These are phyloP conservation scores for Gymnopilus dilepis DNA, from an alignment of 768 basidiomycete genomes.

Conservation along the genomic window DNA sequence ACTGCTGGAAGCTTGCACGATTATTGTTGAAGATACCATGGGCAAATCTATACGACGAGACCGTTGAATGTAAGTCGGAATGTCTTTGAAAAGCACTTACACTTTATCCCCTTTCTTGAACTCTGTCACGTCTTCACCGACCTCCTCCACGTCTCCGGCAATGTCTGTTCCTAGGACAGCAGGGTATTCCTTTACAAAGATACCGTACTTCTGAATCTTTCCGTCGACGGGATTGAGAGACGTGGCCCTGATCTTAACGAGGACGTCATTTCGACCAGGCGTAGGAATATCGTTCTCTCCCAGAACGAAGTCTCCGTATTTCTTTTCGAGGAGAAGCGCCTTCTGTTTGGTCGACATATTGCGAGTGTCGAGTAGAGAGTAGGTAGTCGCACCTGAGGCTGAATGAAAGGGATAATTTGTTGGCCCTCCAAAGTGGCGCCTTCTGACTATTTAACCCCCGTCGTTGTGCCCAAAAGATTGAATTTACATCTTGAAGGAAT, in stretches of 20 bases:
- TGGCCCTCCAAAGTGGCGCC: too few relatives aligned
- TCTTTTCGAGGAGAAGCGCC: slow-evolving; percentile 29
- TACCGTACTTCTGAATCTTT: slow-evolving; percentile 32
- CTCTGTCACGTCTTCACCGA: slow-evolving; percentile 55
- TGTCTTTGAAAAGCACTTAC: slow-evolving; percentile 34
- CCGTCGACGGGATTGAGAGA: slow-evolving; percentile 55
- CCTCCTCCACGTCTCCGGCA: slow-evolving; percentile 54
- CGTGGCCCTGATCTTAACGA: slow-evolving; percentile 45
- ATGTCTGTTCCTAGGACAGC: slow-evolving; percentile 53
- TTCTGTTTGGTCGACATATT: slow-evolving; percentile 37
- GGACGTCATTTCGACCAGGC: slow-evolving; percentile 45
- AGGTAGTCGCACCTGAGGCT: too few relatives aligned
- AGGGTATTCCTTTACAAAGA: slow-evolving; percentile 42
- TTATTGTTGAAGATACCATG: slow-evolving; percentile 45
- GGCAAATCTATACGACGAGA: slow-evolving; percentile 37
- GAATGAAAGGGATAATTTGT: too few relatives aligned
- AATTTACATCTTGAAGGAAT: too few relatives aligned
- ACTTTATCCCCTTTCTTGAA: slow-evolving; percentile 59
- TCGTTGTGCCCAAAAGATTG: too few relatives aligned
- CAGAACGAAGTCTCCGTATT: slow-evolving; percentile 25
- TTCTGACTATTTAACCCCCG: too few relatives aligned
- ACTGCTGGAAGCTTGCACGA: slow-evolving; percentile 50
- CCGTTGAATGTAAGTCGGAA: too few relatives aligned
- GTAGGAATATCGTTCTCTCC: slow-evolving; percentile 22
- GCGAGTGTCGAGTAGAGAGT: too few relatives aligned